These are phyloP conservation scores for Metschnikowia shivogae DNA, from an alignment of 805 yeast genomes.

Conservation along the genomic window DNA sequence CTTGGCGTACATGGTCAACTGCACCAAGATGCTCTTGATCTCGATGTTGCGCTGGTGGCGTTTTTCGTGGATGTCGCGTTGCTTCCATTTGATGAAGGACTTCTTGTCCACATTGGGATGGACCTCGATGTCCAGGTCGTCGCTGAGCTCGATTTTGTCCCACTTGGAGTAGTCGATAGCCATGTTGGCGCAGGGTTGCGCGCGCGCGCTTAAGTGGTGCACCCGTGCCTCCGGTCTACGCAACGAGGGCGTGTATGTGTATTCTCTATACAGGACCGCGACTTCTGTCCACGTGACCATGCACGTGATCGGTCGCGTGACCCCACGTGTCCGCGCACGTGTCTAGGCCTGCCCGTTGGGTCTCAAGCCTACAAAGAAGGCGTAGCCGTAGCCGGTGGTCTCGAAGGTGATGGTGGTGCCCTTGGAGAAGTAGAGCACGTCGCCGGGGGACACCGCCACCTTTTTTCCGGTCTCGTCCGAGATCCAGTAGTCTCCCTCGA, in stretches of 20 bases:
- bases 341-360: slow-evolving; percentile 29
- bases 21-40: slow-evolving; percentile 69
- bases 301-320: no score
- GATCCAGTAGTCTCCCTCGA: slow-evolving; percentile 59
- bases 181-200: slow-evolving; percentile 37
- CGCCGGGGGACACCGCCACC: slow-evolving; percentile 59
- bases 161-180: slow-evolving; percentile 94
- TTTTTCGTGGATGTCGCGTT: slow-evolving; percentile 93
- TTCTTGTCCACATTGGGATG: slow-evolving; percentile 96
- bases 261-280: no score
- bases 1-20: slow-evolving; percentile 74
- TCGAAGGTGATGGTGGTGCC: slow-evolving; percentile 61
- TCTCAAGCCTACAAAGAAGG: slow-evolving; percentile 60
- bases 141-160: slow-evolving; percentile 95
- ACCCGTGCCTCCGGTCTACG: no score
- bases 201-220: no score
- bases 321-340: no score
- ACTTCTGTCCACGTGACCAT: no score
- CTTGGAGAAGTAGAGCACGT: slow-evolving; percentile 61
- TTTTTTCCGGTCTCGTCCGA: slow-evolving; percentile 61
- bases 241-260: no score
- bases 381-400: slow-evolving; percentile 62
- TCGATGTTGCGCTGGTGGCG: slow-evolving; percentile 77
- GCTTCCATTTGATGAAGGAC: slow-evolving; percentile 94
- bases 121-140: slow-evolving; percentile 94